A percentile compares a stretch with the other conserved stretches of the same genome.
Conservation (phyloP, 169 alveolate genomes). For the Cryptosporidium felis region DNA sequence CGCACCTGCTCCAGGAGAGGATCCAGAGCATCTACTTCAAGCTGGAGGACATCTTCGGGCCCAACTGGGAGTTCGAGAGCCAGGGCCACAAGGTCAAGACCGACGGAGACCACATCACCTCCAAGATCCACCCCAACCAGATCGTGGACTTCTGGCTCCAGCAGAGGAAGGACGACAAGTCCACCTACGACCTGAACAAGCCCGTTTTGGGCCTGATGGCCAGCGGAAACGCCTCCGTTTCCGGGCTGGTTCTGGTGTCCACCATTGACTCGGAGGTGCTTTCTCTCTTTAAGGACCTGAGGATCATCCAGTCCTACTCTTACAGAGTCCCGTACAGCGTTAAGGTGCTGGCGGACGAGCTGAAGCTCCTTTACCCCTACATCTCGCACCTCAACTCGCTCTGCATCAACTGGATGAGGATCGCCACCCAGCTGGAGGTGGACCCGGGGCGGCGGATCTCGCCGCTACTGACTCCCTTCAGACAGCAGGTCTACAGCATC, state of each 20-base stretch:
- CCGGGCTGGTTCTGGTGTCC: conserved; percentile 84
- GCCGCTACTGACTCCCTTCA: conserved; percentile 48
- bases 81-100: conserved; percentile 88
- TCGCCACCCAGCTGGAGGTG: conserved; percentile 33
- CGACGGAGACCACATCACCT: conserved; percentile 90
- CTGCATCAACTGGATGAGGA: conserved; percentile 71
- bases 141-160: conserved; percentile 85
- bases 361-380: conserved; percentile 89
- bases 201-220: conserved; percentile 79
- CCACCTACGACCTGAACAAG: conserved; percentile 73
- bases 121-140: conserved; percentile 80
- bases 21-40: conserved; percentile 92
- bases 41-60: conserved; percentile 74
- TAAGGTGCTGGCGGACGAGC: conserved; percentile 90
- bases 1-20: conserved; percentile 87
- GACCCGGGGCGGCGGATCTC: conserved; percentile 61
- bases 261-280: conserved; percentile 83
- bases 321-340: conserved; percentile 88
- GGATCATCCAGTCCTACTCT: conserved; percentile 81
- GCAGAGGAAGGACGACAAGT: conserved; percentile 81
- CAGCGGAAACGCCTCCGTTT: conserved; percentile 71
- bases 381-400: conserved; percentile 80
- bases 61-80: conserved; percentile 68
- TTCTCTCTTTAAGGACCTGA: conserved; percentile 79
- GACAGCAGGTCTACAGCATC: conserved; percentile 62